These are phyloP conservation scores for Trametopsis cervina DNA, from an alignment of 768 basidiomycete genomes.

Conservation along the genomic window DNA sequence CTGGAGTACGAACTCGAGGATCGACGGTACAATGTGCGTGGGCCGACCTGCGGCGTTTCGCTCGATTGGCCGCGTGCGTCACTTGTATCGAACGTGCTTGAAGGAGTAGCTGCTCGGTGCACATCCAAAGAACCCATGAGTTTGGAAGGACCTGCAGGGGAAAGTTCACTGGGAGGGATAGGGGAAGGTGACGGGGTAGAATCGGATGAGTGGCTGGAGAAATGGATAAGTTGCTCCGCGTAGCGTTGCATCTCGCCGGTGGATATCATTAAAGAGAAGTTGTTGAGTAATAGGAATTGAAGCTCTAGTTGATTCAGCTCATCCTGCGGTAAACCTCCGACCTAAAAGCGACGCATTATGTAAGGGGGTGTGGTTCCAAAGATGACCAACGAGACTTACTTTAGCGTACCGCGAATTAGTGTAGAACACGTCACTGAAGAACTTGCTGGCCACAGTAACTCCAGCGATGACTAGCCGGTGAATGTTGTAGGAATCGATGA, in stretches of 20 bases:
- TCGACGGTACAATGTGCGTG: constrained; percentile 10
- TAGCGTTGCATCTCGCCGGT: constrained; percentile 92
- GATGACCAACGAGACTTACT: constrained; percentile 36
- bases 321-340: constrained; percentile 87
- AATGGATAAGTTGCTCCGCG: constrained; percentile 81
- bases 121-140: constrained; percentile 53
- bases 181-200: constrained; percentile 19
- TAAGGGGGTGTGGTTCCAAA: not conserved
- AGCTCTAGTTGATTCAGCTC: constrained; percentile 97
- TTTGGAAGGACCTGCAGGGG: constrained; percentile 32
- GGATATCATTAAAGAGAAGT: constrained; percentile 86
- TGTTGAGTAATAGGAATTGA: constrained; percentile 93
- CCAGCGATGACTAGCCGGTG: constrained; percentile 97
- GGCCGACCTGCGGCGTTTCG: constrained; percentile 16
- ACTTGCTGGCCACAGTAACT: constrained; percentile 98
- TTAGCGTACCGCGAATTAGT: constrained; percentile 99
- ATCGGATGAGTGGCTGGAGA: constrained; percentile 33
- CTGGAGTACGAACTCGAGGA: constrained; percentile 15
- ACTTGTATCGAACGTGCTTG: constrained; percentile 12
- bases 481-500: constrained; percentile 96
- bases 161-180: constrained; percentile 15
- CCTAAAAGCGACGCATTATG: constrained; percentile 37
- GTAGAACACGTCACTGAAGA: constrained; percentile 98
- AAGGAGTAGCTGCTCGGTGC: constrained; percentile 35
- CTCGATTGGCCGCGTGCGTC: constrained; percentile 8